These are phyloP conservation scores for Schizonepeta tenuifolia DNA, from an alignment of 257 asterid genomes.

Conservation along the genomic window DNA sequence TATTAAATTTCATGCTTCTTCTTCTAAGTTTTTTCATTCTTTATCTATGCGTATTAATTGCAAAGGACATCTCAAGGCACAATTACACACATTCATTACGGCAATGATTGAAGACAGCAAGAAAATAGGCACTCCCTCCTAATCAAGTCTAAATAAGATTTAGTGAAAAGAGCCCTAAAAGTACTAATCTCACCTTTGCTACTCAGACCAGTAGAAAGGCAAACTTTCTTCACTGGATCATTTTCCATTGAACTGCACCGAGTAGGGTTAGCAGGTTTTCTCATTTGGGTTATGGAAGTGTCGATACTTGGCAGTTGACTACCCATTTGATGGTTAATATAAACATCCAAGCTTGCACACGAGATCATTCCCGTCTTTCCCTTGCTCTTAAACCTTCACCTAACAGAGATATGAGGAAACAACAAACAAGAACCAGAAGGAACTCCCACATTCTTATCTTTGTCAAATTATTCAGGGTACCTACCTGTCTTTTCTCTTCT, in stretches of 20 bases:
- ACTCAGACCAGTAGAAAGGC: slow-evolving; percentile 50
- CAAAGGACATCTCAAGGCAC: neutral
- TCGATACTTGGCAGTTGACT: slow-evolving; percentile 50
- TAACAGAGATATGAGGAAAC: slow-evolving; percentile 71
- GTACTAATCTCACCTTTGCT: slow-evolving; percentile 52
- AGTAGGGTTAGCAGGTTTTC: slow-evolving; percentile 52
- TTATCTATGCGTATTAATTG: neutral
- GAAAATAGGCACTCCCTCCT: too few relatives aligned
- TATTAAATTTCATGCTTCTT: neutral
- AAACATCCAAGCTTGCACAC: slow-evolving; percentile 57
- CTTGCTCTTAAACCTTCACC: slow-evolving; percentile 98
- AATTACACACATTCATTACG: neutral
- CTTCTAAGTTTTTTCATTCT: neutral
- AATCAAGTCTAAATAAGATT: neutral
- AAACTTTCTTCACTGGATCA: slow-evolving; percentile 47
- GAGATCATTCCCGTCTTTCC: slow-evolving; percentile 64
- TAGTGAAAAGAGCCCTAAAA: slow-evolving; percentile 20
- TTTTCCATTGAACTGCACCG: slow-evolving; percentile 61
- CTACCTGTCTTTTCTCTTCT: slow-evolving; percentile 99
- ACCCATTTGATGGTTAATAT: slow-evolving; percentile 54
- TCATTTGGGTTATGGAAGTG: slow-evolving; percentile 50
- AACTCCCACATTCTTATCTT: slow-evolving; percentile 26
- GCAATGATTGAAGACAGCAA: slow-evolving; percentile 18
- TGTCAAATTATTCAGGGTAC: slow-evolving; percentile 48
- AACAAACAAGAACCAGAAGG: slow-evolving; percentile 40